A percentile compares a stretch with the other conserved stretches of the same genome.
Conservation (phyloP, 140 eudicot species). For the Ambrosia hybrid region DNA sequence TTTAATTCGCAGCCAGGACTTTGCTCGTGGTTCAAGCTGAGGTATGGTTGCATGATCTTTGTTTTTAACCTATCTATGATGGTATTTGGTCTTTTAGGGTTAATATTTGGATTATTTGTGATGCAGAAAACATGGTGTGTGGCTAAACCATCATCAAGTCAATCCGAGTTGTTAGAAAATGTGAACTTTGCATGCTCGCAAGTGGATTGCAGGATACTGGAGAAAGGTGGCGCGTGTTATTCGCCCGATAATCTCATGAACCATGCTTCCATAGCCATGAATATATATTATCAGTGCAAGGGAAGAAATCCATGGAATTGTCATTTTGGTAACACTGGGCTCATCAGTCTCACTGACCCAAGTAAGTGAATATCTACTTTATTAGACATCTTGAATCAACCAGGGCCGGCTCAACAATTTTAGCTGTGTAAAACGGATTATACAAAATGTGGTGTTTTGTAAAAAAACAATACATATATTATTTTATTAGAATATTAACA, state of each 20-base stretch:
- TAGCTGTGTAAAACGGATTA: too few relatives aligned
- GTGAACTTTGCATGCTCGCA: constrained; percentile 66
- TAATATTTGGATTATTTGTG: neutral
- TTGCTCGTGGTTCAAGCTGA: constrained; percentile 32
- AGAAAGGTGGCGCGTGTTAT: constrained; percentile 60
- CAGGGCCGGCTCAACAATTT: too few relatives aligned
- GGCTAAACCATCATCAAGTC: constrained; percentile 74
- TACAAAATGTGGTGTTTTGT: too few relatives aligned
- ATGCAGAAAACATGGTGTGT: constrained; percentile 97
- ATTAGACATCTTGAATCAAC: neutral
- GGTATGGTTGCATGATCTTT: constrained; percentile 35
- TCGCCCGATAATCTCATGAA: constrained; percentile 58
- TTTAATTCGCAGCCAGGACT: constrained; percentile 38
- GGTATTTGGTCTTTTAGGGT: neutral
- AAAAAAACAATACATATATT: too few relatives aligned
- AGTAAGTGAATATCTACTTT: constrained; percentile 46
- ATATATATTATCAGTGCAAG: constrained; percentile 66
- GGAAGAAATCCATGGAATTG: constrained; percentile 76
- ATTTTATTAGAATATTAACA: too few relatives aligned
- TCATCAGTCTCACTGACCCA: constrained; percentile 63
- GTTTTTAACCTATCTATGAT: neutral
- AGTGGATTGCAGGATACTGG: constrained; percentile 58
- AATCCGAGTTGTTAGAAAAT: constrained; percentile 37
- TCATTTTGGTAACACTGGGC: constrained; percentile 61
- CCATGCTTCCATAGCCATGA: constrained; percentile 95